A percentile compares a stretch with the other conserved stretches of the same genome.
Conservation (phyloP, 169 alveolate genomes). For the Plasmodium falciparum region DNA sequence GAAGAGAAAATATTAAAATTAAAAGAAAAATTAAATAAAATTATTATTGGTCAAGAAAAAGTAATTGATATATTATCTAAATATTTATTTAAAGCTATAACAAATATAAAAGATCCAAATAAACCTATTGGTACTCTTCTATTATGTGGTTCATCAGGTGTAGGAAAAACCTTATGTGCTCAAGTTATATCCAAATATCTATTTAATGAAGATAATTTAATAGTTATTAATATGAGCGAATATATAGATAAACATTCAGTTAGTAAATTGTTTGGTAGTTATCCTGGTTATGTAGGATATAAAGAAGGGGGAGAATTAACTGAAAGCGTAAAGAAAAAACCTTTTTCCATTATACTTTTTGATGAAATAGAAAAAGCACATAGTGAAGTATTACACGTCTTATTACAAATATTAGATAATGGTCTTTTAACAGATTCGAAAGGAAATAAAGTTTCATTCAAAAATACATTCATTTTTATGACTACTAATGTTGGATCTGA, state of each 20-base stretch:
- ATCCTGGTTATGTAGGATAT: conserved; percentile 94
- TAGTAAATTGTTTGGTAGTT: conserved; percentile 91
- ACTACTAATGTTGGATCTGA: conserved; percentile 91
- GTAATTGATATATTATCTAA: conserved; percentile 64
- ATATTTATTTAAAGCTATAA: conserved; percentile 85
- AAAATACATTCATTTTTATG: conserved; percentile 89
- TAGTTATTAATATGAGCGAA: conserved; percentile 93
- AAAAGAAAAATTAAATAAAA: conserved; percentile 75
- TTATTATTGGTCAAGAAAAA: conserved; percentile 76
- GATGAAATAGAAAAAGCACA: conserved; percentile 94
- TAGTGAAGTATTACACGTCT: conserved; percentile 86
- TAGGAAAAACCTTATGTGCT: conserved; percentile 92
- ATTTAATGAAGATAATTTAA: conserved; percentile 84
- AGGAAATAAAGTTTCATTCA: conserved; percentile 89
- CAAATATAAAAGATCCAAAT: conserved; percentile 89
- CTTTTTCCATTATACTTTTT: conserved; percentile 89
- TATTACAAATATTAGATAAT: conserved; percentile 88
- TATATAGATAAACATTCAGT: conserved; percentile 92
- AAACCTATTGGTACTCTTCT: conserved; percentile 91
- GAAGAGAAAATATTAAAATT: conserved; percentile 62
- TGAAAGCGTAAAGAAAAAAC: conserved; percentile 86
- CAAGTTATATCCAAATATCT: conserved; percentile 90
- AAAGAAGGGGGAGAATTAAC: conserved; percentile 93
- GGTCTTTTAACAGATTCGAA: conserved; percentile 90
- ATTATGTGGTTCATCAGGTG: conserved; percentile 93